phyloP scores from a whole-genome alignment of 805 yeast species.

The Candida taoyuanica region DNA sequence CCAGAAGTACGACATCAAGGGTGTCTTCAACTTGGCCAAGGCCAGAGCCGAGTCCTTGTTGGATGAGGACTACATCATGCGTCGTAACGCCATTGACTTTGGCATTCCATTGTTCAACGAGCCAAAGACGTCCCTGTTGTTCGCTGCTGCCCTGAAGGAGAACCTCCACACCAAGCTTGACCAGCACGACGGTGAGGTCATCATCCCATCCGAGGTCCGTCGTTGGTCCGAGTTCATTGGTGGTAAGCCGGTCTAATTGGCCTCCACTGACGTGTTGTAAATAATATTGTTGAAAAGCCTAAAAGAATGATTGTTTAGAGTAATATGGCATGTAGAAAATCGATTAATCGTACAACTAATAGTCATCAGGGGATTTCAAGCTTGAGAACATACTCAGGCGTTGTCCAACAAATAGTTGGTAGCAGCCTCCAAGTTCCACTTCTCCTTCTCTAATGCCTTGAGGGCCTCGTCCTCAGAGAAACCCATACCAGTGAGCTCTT shows the following conservation, averaged over 20 bases:
- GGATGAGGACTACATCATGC: conserved; percentile 94
- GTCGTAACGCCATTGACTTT: conserved; percentile 98
- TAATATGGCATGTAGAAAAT: neutral
- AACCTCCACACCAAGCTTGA: conserved; percentile 55
- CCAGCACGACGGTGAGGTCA: conserved; percentile 45
- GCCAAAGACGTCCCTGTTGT: conserved; percentile 86
- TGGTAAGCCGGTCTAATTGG: conserved; percentile 68
- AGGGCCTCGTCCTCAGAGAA: conserved; percentile 62
- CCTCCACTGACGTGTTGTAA: neutral
- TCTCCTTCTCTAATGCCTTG: conserved; percentile 61
- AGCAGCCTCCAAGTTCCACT: conserved; percentile 82
- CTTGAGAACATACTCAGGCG: conserved; percentile 39
- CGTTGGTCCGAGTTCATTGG: conserved; percentile 98
- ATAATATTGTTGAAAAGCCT: neutral
- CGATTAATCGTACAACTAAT: neutral
- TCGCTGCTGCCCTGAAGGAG: conserved; percentile 74
- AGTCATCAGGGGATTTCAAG: too few species aligned
- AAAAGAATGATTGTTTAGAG: neutral
- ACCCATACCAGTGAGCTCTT: conserved; percentile 88
- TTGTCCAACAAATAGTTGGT: conserved; percentile 77
- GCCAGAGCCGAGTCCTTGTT: conserved; percentile 80
- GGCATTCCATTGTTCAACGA: conserved; percentile 96
- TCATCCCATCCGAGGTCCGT: conserved; percentile 78
- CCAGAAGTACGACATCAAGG: conserved; percentile 76
- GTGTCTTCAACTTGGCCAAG: conserved; percentile 88